Evolutionary conservation across 805 yeast genomes (phyloP).

Genomic region (Candida berthetii): DNA sequence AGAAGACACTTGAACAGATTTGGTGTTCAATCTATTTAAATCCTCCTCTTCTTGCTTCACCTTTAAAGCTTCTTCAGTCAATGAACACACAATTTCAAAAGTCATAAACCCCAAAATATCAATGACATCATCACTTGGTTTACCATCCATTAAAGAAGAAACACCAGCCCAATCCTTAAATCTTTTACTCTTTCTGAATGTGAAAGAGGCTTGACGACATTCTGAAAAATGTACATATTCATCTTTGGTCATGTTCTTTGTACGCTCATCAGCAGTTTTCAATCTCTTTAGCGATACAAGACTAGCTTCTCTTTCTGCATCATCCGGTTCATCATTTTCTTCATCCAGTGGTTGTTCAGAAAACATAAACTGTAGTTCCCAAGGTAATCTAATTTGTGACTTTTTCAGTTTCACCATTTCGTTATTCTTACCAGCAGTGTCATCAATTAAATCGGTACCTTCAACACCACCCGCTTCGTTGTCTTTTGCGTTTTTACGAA

Average conservation of each 20-base stretch:
- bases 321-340: constrained; percentile 66
- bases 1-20: constrained; percentile 10
- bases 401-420: constrained; percentile 56
- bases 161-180: constrained; percentile 97
- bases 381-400: constrained; percentile 78
- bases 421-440: constrained; percentile 30
- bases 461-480: constrained; percentile 59
- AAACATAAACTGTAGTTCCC: constrained; percentile 95
- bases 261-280: constrained; percentile 90
- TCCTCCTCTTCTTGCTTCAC: constrained; percentile 67
- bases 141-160: constrained; percentile 73
- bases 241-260: constrained; percentile 89
- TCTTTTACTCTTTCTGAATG: constrained; percentile 89
- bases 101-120: constrained; percentile 94
- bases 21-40: constrained; percentile 24
- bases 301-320: constrained; percentile 86
- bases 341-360: constrained; percentile 80
- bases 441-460: constrained; percentile 44
- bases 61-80: constrained; percentile 86
- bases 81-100: constrained; percentile 91
- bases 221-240: constrained; percentile 99
- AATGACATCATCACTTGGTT: constrained; percentile 94
- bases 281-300: constrained; percentile 82
- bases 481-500: constrained; percentile 73
- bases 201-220: constrained; percentile 95